These are phyloP conservation scores for Wickerhamiella cacticola DNA, from an alignment of 805 yeast species.

Conservation along the genomic window DNA sequence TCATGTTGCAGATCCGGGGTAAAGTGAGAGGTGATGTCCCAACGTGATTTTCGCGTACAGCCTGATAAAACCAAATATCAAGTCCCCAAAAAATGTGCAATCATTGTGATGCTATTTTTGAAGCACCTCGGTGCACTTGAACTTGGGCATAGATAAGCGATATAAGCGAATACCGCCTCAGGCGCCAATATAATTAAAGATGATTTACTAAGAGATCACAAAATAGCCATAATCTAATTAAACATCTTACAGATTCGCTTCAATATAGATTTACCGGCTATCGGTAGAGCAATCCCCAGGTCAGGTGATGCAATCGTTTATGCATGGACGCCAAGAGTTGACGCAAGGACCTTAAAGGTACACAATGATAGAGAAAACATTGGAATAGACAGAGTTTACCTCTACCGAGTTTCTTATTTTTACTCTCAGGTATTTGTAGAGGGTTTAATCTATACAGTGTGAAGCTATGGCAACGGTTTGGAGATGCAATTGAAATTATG, in stretches of 20 bases:
- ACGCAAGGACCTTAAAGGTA: not conserved
- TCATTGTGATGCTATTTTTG: not conserved
- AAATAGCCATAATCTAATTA: no score
- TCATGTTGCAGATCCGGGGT: not conserved
- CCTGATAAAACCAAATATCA: not conserved
- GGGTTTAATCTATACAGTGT: no score
- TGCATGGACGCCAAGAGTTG: not conserved
- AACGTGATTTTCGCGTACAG: not conserved
- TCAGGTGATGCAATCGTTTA: not conserved
- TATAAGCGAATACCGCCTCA: not conserved
- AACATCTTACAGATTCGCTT: no score
- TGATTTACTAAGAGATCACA: no score
- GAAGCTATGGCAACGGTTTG: no score
- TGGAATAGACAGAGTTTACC: not conserved
- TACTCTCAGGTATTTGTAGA: no score
- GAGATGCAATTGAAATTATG: no score
- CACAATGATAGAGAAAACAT: not conserved
- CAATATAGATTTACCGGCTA: constrained; percentile 3
- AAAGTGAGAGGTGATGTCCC: not conserved
- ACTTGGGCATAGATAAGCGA: not conserved
- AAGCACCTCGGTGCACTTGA: not conserved
- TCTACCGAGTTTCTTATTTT: no score
- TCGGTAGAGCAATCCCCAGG: not conserved
- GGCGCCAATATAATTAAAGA: no score
- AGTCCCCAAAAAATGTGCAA: not conserved